A percentile compares a stretch with the other conserved stretches of the same genome.
Evolutionary conservation across 768 basidiomycete species (phyloP).

Genomic region (Bullera alba): DNA sequence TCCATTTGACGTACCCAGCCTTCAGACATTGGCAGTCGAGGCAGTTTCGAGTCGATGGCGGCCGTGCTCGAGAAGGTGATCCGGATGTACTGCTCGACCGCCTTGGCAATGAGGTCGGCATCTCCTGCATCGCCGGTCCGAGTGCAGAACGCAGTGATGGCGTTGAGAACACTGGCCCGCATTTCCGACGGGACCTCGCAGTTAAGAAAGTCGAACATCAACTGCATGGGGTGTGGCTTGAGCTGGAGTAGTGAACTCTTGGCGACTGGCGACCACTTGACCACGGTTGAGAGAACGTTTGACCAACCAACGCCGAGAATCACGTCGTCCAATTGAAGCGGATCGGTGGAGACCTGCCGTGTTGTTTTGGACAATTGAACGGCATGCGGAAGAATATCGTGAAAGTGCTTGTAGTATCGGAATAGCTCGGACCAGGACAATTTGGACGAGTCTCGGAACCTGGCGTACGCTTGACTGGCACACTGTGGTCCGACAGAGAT

Average conservation of each 20-base stretch:
- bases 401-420: constrained; percentile 37
- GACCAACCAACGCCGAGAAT: constrained; percentile 32
- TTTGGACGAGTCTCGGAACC: constrained; percentile 32
- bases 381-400: constrained; percentile 27
- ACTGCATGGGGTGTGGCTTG: constrained; percentile 29
- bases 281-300: constrained; percentile 24
- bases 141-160: constrained; percentile 30
- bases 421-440: constrained; percentile 21
- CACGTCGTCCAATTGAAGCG: constrained; percentile 21
- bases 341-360: constrained; percentile 17
- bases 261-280: constrained; percentile 28
- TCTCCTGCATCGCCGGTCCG: constrained; percentile 27
- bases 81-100: constrained; percentile 30
- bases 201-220: constrained; percentile 37
- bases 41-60: constrained; percentile 18
- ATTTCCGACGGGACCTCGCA: constrained; percentile 32
- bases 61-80: constrained; percentile 27
- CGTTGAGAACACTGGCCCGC: constrained; percentile 25
- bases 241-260: constrained; percentile 23
- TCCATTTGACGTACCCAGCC: constrained; percentile 67
- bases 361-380: constrained; percentile 29
- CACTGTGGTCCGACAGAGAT: constrained; percentile 29
- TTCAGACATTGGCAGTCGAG: constrained; percentile 23
- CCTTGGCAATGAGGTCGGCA: constrained; percentile 23
- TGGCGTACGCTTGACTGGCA: constrained; percentile 29